phyloP scores from a whole-genome alignment of 768 basidiomycete genomes.

The Boletus insuetus region DNA sequence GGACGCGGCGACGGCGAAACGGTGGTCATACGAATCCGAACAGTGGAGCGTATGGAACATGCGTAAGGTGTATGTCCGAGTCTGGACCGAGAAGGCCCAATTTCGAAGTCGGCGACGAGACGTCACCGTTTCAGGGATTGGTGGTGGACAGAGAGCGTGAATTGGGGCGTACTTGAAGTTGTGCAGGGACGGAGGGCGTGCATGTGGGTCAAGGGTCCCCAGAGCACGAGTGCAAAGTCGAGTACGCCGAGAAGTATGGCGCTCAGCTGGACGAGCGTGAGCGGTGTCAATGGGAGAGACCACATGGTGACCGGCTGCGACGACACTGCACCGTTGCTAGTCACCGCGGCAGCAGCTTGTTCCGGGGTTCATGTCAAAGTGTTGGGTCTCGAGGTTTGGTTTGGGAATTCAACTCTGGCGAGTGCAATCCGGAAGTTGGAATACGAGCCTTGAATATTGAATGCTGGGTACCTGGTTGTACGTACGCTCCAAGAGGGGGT shows the following conservation, averaged over 20 bases:
- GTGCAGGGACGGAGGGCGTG: no score
- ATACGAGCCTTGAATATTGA: no score
- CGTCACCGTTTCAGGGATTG: background rate
- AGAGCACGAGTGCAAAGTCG: slow-evolving; percentile 14
- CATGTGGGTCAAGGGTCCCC: background rate
- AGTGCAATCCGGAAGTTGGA: no score
- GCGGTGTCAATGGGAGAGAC: background rate
- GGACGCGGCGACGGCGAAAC: background rate
- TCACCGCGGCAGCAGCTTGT: no score
- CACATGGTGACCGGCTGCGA: background rate
- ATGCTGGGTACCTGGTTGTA: no score
- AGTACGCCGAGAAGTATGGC: slow-evolving; percentile 18
- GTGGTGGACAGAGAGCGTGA: background rate
- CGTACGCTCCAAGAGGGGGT: no score
- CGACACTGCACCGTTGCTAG: no score
- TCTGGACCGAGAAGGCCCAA: slow-evolving; percentile 20
- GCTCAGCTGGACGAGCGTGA: slow-evolving; percentile 19
- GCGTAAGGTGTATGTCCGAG: slow-evolving; percentile 27
- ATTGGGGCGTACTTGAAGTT: no score
- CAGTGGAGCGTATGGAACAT: slow-evolving; percentile 43
- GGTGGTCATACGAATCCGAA: slow-evolving; percentile 30
- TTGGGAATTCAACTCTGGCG: no score
- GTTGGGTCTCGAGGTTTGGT: no score
- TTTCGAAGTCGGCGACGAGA: slow-evolving; percentile 21
- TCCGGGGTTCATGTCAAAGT: no score